Base-by-base conservation (phyloP, 192 early-diverging fungal genomes). In the Phlyctochytrium bullatum region DNA sequence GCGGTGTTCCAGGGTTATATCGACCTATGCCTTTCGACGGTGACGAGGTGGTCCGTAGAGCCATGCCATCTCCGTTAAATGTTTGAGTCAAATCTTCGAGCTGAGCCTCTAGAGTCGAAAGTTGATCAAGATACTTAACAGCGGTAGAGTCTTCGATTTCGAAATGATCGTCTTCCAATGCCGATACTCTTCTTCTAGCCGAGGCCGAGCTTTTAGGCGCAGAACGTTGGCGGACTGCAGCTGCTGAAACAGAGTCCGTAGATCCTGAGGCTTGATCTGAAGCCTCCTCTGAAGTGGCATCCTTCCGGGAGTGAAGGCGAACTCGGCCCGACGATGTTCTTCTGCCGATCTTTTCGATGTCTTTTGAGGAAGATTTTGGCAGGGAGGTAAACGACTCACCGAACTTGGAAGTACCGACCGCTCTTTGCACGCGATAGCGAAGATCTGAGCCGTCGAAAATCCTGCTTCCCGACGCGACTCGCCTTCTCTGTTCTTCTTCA, bases 391-490 rank as follows among this genome's bases (percentile, higher is more conserved):
- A 57, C 6, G 16, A 25, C 12, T 27, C 54, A 25, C 12, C 54
- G 27, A 28, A 6, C 14, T 10, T 10, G 4, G 54, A 25, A 10
- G 54, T 20, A 10, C 54, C 70, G 2, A 66, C n/a, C n/a, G 70
- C 70, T 51, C 57, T 35, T 16, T 67, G 59, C 32, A 67, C 66
- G 50, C 64, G 63, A 10, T 47, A 36, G 16, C 74, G 40, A 23
- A 80, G 50, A 59, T 80, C 79, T 1, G 79, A 80, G 20, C 79
- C 79, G 61, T 80, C 79, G 69, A 77, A 76, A 23, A 77, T 65
- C n/a, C 71, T 61, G 12, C 52, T 23, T 30, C 75, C 75, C 4
- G 27, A 25, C 10, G 54, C 54, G 6, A 57, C 27, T 3, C 57
- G 65, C 27, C 27, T 36, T 36, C 40, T 57, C 32, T 60, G 59